Base-by-base conservation (phyloP, 805 yeast species). In the Jamesozyma rosinii region DNA sequence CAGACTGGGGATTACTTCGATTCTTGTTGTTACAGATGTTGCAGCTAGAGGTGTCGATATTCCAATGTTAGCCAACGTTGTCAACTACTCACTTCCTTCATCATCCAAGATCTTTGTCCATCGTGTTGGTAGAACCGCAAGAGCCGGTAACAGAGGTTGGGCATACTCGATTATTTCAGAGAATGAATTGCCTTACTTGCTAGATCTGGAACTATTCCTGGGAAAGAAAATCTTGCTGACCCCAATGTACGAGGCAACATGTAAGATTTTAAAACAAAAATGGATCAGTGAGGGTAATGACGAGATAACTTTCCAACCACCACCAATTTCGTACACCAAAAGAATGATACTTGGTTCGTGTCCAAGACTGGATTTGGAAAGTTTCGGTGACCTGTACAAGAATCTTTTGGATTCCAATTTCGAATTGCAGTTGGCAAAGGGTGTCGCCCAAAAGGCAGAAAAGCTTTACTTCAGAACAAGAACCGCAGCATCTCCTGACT, bases 1-100 rank as follows among this genome's bases (percentile, higher is more conserved):
- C 65, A 71, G 95, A 54, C 70, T 81, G 1, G 98, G 97, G 1
- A 69, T 83, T 37, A 79, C 96, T 4, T 78, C 84, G 26, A 62
- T 92, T n/a, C 65, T 92, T 61, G 97, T 92, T 9, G 99, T 92
- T 43, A 92, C 98, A 1, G 98, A 92, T 70, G 97, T 86, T 50
- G 95, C 95, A 21, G 98, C 98, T 1, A 81, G 98, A 71, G 98
- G 98, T 79, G 88, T 92, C 48, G 99, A 94, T 77, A 86, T 92
- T 51, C 98, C 98, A 0, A 80, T 92, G 44, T 74, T 92, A 58
- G 95, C 97, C 5, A 89, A 94, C 58, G 99, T 92, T 42, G 75
- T 92, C 52, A 92, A 92, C 63, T 92, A 76, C 64, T 79, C 95
- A 1, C 71, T 92, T 47, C 97, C 97, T 10, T 83, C 87, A 1